Evolutionary conservation across 1,139 yeast species (phyloP), one percentile per base, ranked within the genome.

Genomic region (Schizosaccharomyces versatilis): DNA sequence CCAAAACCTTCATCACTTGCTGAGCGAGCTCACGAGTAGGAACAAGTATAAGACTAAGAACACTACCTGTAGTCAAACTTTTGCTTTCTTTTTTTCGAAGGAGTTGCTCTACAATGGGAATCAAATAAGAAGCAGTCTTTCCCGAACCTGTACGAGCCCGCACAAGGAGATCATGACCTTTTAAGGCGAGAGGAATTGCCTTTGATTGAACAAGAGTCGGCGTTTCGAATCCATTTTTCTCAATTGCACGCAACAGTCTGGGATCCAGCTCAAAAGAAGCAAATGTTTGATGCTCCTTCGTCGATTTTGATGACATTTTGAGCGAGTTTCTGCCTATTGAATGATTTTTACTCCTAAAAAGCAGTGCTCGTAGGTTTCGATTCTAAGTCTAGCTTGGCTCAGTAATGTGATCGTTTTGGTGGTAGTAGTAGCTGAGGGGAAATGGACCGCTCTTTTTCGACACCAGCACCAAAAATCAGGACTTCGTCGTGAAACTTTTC

Each of bases 131-230:
- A 24, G 82, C 82, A 0, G 95, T 85, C 66, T 85, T 85, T 60
- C 95, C 95, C 2, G 94, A 81, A 7, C 95, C 95, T 1, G 95
- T 85, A 44, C 83, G 78, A 15, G 95, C 94, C 63, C 83, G 78
- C 38, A 94, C 94, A 42, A 85, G 81, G 60, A 85, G 80, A 65
- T 85, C 95, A 68, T 86, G 78, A 63, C 80, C 81, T 61, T 84
- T 93, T 55, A 90, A 69, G 1, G 97, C 95, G 56, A 90, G 70
- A 39, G 95, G 95, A 58, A 90, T 84, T n/a, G 95, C 85, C 66
- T 80, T 81, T 7, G 93, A 78, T 69, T 90, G 98, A 55, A 90
- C 82, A 57, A 84, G 73, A 1, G 97, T 93, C 9, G 97, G 97
- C 63, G 80, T 79, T 57, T 74, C 77, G 68, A 80, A 86, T 3